Conservation (phyloP, 345 rosid species). For the Carallia pectinifolia region DNA sequence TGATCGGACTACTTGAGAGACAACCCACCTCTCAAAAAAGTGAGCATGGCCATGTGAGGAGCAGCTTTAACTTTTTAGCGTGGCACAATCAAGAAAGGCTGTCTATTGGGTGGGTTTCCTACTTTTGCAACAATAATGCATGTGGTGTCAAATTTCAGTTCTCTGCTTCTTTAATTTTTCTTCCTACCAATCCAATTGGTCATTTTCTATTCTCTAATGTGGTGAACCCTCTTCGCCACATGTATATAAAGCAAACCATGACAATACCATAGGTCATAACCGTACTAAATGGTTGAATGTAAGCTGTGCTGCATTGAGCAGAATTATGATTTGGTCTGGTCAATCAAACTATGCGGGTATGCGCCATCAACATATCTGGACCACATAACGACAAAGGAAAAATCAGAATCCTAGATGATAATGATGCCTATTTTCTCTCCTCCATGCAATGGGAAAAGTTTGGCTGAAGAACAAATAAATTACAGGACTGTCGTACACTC, state of each 20-base stretch:
- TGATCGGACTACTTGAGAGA: conserved; percentile 12
- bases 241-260: conserved; percentile 14
- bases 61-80: conserved; percentile 40
- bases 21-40: conserved; percentile 26
- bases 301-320: neutral
- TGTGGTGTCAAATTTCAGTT: conserved; percentile 30
- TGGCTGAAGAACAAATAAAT: neutral
- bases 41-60: conserved; percentile 42
- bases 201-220: conserved; percentile 12
- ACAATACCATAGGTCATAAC: conserved; percentile 15
- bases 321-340: neutral
- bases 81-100: conserved; percentile 23
- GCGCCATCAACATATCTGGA: conserved; percentile 11
- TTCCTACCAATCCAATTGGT: conserved; percentile 12
- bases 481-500: neutral
- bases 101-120: conserved; percentile 22
- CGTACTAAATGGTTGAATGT: neutral
- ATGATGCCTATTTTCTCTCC: conserved; percentile 9
- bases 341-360: conserved; percentile 3
- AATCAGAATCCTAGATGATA: conserved; percentile 3
- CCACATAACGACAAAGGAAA: conserved; percentile 20
- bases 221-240: conserved; percentile 22
- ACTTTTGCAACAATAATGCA: conserved; percentile 38
- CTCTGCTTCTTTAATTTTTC: conserved; percentile 21
- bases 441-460: conserved; percentile 14